Evolutionary conservation across 2,329 filamentous ascomycete genomes (phyloP).

Genomic region (Penicillium glabrum): DNA sequence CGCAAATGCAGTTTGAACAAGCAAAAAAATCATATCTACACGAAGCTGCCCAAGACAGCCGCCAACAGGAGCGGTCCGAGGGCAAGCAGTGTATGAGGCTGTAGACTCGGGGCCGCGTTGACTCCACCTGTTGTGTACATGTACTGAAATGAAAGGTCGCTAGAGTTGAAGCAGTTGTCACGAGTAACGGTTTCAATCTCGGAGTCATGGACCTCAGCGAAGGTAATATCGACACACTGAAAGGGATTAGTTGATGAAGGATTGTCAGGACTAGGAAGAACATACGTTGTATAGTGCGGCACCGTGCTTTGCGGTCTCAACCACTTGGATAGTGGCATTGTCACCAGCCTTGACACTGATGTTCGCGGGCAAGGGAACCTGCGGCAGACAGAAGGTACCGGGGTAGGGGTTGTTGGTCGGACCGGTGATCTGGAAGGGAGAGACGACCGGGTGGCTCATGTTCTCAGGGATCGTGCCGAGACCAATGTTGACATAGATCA

Average conservation of each 20-base stretch:
- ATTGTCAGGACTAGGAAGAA: slow-evolving; percentile 12
- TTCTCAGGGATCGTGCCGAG: slow-evolving; percentile 78
- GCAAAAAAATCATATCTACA: slow-evolving; percentile 12
- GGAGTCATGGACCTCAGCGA: slow-evolving; percentile 72
- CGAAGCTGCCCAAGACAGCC: slow-evolving; percentile 15
- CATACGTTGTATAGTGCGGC: slow-evolving; percentile 78
- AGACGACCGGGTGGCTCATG: slow-evolving; percentile 81
- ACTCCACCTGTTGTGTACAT: slow-evolving; percentile 57
- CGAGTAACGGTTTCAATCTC: slow-evolving; percentile 69
- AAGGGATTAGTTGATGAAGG: background rate
- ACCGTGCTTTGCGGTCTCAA: slow-evolving; percentile 80
- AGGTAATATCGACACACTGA: slow-evolving; percentile 92
- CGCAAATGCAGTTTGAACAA: slow-evolving; percentile 16
- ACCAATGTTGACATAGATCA: slow-evolving; percentile 89
- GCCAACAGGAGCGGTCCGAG: slow-evolving; percentile 29
- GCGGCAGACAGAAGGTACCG: slow-evolving; percentile 83
- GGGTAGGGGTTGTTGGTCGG: slow-evolving; percentile 82
- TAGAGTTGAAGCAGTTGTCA: slow-evolving; percentile 87
- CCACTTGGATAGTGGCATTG: slow-evolving; percentile 84
- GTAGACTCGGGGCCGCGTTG: slow-evolving; percentile 21
- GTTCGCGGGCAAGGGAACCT: slow-evolving; percentile 78
- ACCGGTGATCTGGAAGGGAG: slow-evolving; percentile 78
- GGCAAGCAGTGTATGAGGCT: slow-evolving; percentile 17
- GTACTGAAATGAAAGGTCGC: slow-evolving; percentile 71
- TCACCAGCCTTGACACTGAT: slow-evolving; percentile 74